These are phyloP conservation scores for Citrus cavaleriei DNA, from an alignment of 345 rosid genomes.

Conservation along the genomic window DNA sequence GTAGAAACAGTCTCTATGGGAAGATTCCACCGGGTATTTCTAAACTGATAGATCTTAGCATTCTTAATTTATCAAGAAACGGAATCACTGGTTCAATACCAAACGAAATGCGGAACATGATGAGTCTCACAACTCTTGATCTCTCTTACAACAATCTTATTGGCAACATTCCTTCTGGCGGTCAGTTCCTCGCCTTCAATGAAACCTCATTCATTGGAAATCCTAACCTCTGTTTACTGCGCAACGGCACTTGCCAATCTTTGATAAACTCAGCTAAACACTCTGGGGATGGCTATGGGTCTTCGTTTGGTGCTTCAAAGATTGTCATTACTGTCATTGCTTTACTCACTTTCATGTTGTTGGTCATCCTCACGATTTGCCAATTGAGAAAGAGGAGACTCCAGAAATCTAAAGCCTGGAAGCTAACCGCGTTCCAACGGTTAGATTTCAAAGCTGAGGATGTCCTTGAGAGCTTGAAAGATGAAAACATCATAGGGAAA, in stretches of 20 bases:
- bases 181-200: constrained; percentile 73
- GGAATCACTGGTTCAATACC: constrained; percentile 67
- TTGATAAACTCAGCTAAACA: constrained; percentile 9
- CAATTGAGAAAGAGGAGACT: constrained; percentile 42
- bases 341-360: constrained; percentile 35
- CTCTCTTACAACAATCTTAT: constrained; percentile 63
- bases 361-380: constrained; percentile 41
- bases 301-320: constrained; percentile 38
- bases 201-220: constrained; percentile 67
- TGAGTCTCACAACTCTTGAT: constrained; percentile 73
- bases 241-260: constrained; percentile 39
- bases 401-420: constrained; percentile 59
- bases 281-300: constrained; percentile 23
- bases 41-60: constrained; percentile 43
- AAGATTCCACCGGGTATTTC: constrained; percentile 56
- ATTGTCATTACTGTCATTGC: constrained; percentile 40
- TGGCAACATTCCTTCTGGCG: constrained; percentile 64
- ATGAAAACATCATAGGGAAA: constrained; percentile 90
- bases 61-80: constrained; percentile 68
- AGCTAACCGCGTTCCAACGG: constrained; percentile 75
- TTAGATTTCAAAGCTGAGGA: constrained; percentile 79
- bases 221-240: constrained; percentile 55
- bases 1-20: constrained; percentile 59
- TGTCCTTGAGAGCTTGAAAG: constrained; percentile 73
- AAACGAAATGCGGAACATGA: constrained; percentile 57